Base-by-base conservation (phyloP, 2,329 filamentous ascomycete species). In the Phialocephala sp. region DNA sequence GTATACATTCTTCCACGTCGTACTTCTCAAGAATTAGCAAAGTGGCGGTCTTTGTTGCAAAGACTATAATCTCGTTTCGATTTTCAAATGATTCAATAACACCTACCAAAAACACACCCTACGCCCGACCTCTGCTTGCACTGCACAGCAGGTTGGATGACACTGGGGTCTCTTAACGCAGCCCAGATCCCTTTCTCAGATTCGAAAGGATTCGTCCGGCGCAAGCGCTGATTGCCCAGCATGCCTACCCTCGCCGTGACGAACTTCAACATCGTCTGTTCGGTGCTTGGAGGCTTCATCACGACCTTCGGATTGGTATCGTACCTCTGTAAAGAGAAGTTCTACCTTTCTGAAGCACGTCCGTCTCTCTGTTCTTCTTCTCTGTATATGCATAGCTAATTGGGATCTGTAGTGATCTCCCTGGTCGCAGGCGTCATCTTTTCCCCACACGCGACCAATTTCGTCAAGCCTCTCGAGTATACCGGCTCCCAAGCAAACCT, bases 271-370 rank as follows among this genome's bases (percentile, higher is more conserved):
- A 78, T 85, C n/a, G 81, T 85, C 50, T 76, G 75, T 63, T 89
- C 91, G 61, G 86, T 92, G 8, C 79, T 97, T 14, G 94, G 94
- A 15, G 94, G 92, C 1, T 97, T 96, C 80, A 89, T 97, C 68
- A 93, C 92, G 0, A 72, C 96, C n/a, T 97, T 97, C 74, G 93
- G 93, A 3, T 81, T 97, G 52, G 92, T 97, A 0, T 97, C 93
- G 0, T 97, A 93, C 75, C 84, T 97, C 20, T 84, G 92, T 75
- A 97, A 97, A 76, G 94, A 97, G 80, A 90, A 88, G 65, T 94
- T 92, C 76, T 97, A 97, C 76, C 84, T 97, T 0, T 97, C 93
- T 0, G 94, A 97, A 84, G 92, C 94, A 61, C 82, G 92, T 94
- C 82, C 77, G 91, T 69, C 12, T 22, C 36, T 24, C 18, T 14